These are phyloP conservation scores for Gossypium thurberi DNA, from an alignment of 345 rosid genomes.

Conservation along the genomic window DNA sequence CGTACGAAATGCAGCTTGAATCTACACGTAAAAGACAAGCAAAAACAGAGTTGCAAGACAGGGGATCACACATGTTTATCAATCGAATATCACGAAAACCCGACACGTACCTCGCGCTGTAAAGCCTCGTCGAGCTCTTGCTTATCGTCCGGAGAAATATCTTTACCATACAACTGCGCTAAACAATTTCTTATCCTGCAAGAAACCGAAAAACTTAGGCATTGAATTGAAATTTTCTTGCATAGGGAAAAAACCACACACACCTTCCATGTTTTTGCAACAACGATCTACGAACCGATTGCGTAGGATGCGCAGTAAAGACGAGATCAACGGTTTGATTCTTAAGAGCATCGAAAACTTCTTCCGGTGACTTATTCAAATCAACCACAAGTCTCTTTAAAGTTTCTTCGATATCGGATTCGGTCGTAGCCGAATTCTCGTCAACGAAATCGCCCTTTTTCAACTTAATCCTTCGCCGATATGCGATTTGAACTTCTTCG, in stretches of 20 bases:
- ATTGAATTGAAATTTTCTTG: not conserved
- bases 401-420: constrained; percentile 93
- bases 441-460: constrained; percentile 86
- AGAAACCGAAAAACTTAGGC: not conserved
- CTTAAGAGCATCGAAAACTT: constrained; percentile 85
- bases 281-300: constrained; percentile 92
- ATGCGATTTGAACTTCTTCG: constrained; percentile 94
- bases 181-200: constrained; percentile 80
- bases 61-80: not conserved
- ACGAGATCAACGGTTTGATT: constrained; percentile 97
- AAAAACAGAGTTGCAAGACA: not conserved
- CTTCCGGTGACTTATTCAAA: constrained; percentile 80
- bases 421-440: constrained; percentile 83
- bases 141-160: constrained; percentile 93
- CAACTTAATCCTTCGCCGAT: constrained; percentile 67
- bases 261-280: constrained; percentile 97
- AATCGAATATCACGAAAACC: not conserved
- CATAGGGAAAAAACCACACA: not conserved
- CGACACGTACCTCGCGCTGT: constrained; percentile 65
- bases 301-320: constrained; percentile 98
- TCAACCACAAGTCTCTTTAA: constrained; percentile 77
- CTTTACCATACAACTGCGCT: constrained; percentile 85
- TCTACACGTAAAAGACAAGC: constrained; percentile 28
- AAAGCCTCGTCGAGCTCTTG: constrained; percentile 97
- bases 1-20: constrained; percentile 99